A percentile compares a stretch with the other conserved stretches of the same genome.
phyloP scores from a whole-genome alignment of 148 eudicot species.

The Rheum nobile region DNA sequence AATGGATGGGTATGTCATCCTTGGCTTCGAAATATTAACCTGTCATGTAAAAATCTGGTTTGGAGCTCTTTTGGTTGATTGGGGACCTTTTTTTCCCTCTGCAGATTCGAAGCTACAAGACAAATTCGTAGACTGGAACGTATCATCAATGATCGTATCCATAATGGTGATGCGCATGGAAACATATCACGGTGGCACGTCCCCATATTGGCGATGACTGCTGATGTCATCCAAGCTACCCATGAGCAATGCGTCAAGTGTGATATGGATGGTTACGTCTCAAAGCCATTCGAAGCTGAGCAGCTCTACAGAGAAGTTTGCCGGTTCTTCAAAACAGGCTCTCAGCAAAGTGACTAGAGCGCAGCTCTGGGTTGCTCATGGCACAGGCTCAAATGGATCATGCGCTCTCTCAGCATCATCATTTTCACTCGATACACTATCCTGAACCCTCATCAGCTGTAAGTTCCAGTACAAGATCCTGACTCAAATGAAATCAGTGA shows the following conservation, averaged over 20 bases:
- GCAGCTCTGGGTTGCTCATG: neutral
- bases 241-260: conserved; percentile 61
- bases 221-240: conserved; percentile 94
- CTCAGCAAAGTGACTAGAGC: conserved; percentile 25
- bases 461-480: neutral
- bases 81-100: neutral
- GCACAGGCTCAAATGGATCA: conserved; percentile 2
- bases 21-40: too few relatives aligned
- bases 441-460: neutral
- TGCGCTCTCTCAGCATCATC: neutral
- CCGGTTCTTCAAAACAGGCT: conserved; percentile 37
- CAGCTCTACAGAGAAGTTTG: conserved; percentile 87
- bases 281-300: conserved; percentile 90
- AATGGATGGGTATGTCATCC: conserved; percentile 76
- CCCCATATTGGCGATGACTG: conserved; percentile 93
- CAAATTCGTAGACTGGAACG: conserved; percentile 57
- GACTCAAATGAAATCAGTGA: neutral
- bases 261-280: conserved; percentile 96
- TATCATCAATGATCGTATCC: conserved; percentile 25
- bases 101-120: conserved; percentile 86
- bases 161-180: conserved; percentile 30
- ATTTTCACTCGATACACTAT: neutral
- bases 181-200: conserved; percentile 57
- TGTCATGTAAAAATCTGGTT: too few relatives aligned
- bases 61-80: too few relatives aligned